Percentiles rank a stretch among this genome's conserved stretches.
Evolutionary conservation across 139 green algal genomes (phyloP).

Genomic region (Micractinium sp.): DNA sequence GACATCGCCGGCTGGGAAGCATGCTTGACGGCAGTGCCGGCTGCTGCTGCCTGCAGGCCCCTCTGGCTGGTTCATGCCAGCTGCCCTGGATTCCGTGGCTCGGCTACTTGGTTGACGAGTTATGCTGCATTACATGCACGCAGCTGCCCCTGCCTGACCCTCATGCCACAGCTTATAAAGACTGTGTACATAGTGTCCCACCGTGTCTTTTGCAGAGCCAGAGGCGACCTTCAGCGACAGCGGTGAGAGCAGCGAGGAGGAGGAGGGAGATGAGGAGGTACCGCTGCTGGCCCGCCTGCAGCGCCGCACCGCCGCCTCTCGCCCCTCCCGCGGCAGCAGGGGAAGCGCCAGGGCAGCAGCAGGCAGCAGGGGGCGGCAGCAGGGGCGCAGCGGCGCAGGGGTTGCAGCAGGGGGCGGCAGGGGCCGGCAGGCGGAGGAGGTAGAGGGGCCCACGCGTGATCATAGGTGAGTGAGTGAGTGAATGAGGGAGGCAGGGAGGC

Average conservation of each 20-base stretch:
- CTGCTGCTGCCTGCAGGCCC: background rate
- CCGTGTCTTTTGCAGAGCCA: background rate
- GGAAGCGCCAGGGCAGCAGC: background rate
- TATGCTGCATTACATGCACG: background rate
- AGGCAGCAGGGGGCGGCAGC: background rate
- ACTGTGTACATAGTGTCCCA: too few relatives aligned
- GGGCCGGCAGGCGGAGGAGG: background rate
- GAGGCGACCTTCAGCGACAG: constrained; percentile 2
- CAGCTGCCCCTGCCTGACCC: background rate
- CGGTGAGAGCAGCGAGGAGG: background rate
- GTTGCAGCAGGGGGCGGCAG: background rate
- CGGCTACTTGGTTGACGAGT: background rate
- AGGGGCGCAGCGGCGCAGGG: background rate
- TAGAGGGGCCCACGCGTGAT: too few relatives aligned
- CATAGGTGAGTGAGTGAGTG: too few relatives aligned
- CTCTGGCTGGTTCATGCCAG: too few relatives aligned
- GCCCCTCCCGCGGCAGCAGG: background rate
- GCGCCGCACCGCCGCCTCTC: background rate
- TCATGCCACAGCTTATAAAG: background rate
- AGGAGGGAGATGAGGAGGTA: background rate
- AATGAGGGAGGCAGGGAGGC: too few relatives aligned
- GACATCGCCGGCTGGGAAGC: background rate
- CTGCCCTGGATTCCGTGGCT: too few relatives aligned
- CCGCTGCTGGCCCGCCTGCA: background rate
- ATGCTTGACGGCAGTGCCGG: background rate